Percentiles rank a stretch among this genome's conserved stretches.
phyloP scores from a whole-genome alignment of 805 yeast genomes.

The Hanseniaspora vineae region DNA sequence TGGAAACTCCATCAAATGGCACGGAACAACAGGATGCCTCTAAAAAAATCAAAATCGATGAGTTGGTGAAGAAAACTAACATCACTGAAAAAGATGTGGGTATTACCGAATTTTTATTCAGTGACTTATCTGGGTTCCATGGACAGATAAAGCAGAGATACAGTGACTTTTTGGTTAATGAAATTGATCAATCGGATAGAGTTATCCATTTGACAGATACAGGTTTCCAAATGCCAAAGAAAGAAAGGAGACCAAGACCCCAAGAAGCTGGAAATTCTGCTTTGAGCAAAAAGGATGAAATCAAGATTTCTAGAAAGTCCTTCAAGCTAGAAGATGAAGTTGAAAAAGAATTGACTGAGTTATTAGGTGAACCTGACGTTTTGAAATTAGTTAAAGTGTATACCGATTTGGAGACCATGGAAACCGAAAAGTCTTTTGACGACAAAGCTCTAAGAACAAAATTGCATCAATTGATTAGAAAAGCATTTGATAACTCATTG shows the following conservation, averaged over 20 bases:
- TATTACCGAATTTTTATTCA: conserved; percentile 55
- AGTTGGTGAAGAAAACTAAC: conserved; percentile 21
- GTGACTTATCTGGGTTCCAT: conserved; percentile 45
- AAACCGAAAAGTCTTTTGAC: conserved; percentile 40
- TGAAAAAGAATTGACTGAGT: conserved; percentile 32
- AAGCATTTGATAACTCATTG: conserved; percentile 56
- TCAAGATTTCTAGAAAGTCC: conserved; percentile 17
- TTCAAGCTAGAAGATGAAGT: conserved; percentile 36
- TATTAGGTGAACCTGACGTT: conserved; percentile 52
- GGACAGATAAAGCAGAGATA: conserved; percentile 83
- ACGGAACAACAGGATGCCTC: conserved; percentile 1
- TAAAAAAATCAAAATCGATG: conserved; percentile 9
- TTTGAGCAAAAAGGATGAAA: conserved; percentile 11
- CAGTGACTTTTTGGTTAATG: conserved; percentile 90
- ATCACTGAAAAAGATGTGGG: conserved; percentile 77
- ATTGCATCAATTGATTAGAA: conserved; percentile 65
- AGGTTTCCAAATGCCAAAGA: conserved; percentile 48
- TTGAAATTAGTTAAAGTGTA: conserved; percentile 38
- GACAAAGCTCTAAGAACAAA: conserved; percentile 67
- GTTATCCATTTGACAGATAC: conserved; percentile 68
- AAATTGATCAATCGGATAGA: conserved; percentile 52
- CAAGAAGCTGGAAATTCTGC: conserved; percentile 5
- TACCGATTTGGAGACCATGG: conserved; percentile 41
- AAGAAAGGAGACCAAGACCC: conserved; percentile 23
- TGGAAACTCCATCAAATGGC: conserved; percentile 3